Evolutionary conservation across 768 basidiomycete species (phyloP).

Genomic region (Hemileccinum impolitum): DNA sequence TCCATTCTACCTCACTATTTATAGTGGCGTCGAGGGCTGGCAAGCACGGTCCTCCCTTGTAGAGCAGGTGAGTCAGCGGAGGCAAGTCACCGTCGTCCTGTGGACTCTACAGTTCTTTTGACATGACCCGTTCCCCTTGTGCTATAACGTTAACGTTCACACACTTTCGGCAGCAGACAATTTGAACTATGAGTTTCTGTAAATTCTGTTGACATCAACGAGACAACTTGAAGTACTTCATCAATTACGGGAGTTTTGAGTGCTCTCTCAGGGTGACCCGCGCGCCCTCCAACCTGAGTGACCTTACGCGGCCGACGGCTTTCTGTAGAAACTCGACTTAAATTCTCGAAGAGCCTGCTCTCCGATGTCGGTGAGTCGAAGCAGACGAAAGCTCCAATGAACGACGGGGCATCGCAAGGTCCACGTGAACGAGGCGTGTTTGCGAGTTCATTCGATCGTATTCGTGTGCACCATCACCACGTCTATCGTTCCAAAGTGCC

Average conservation of each 20-base stretch:
- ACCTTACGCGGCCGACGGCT: neutral
- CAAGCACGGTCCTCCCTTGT: too few relatives aligned
- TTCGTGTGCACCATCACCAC: conserved; percentile 1
- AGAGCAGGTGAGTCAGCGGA: conserved; percentile 7
- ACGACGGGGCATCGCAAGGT: conserved; percentile 4
- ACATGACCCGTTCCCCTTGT: neutral
- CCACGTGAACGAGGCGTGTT: neutral
- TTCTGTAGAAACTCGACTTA: conserved; percentile 1
- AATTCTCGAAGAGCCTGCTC: conserved; percentile 19
- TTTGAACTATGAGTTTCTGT: too few relatives aligned
- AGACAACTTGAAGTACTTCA: too few relatives aligned
- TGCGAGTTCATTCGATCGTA: conserved; percentile 4
- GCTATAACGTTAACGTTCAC: too few relatives aligned
- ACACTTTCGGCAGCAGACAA: too few relatives aligned
- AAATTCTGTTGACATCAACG: too few relatives aligned
- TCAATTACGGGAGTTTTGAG: too few relatives aligned
- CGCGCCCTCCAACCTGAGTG: too few relatives aligned
- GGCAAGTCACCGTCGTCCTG: neutral
- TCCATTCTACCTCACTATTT: too few relatives aligned
- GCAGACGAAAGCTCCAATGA: conserved; percentile 8
- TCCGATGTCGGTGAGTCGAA: conserved; percentile 14
- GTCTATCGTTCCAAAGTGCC: conserved; percentile 19
- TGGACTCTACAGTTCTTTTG: neutral
- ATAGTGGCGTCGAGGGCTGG: too few relatives aligned
- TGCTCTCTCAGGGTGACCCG: neutral